Evolutionary conservation across 495 filamentous ascomycete species (phyloP).

Genomic region (Aspergillus mulundensis): DNA sequence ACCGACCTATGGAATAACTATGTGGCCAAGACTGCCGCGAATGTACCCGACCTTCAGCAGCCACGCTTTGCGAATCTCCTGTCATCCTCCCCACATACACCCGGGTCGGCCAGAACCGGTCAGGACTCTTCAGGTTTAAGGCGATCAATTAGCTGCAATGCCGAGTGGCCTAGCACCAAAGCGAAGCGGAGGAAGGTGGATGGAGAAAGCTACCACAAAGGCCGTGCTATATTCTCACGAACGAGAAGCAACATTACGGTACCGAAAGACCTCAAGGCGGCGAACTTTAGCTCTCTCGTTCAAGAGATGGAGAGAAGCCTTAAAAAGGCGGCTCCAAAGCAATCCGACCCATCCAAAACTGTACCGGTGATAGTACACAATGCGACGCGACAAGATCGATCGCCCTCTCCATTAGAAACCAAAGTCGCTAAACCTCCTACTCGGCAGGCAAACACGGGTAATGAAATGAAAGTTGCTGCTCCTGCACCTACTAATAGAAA

Average conservation of each 20-base stretch:
- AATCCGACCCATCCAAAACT: constrained; percentile 45
- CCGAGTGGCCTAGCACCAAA: constrained; percentile 51
- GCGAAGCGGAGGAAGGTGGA: constrained; percentile 49
- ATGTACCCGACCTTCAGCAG: constrained; percentile 40
- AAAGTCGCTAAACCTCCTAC: constrained; percentile 11
- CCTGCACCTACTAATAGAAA: constrained; percentile 13
- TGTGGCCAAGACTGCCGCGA: constrained; percentile 44
- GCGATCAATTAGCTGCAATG: constrained; percentile 71
- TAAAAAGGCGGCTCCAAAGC: constrained; percentile 32
- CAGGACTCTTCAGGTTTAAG: constrained; percentile 53
- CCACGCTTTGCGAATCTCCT: constrained; percentile 59
- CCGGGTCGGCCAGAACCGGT: constrained; percentile 37
- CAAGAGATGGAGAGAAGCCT: constrained; percentile 64
- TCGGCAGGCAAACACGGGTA: constrained; percentile 7
- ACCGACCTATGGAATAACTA: constrained; percentile 86
- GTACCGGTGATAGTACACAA: constrained; percentile 49
- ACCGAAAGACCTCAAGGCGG: constrained; percentile 47
- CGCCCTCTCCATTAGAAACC: constrained; percentile 46
- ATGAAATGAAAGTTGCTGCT: constrained; percentile 1
- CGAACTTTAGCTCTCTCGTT: constrained; percentile 58
- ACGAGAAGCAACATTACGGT: constrained; percentile 51
- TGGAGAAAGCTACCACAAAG: constrained; percentile 26
- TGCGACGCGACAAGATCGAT: constrained; percentile 31
- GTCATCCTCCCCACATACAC: constrained; percentile 67
- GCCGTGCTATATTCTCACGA: constrained; percentile 42